A percentile compares a stretch with the other conserved stretches of the same genome.
Conservation (phyloP, 352 stramenopile genomes). For the Pythium apleroticum region DNA sequence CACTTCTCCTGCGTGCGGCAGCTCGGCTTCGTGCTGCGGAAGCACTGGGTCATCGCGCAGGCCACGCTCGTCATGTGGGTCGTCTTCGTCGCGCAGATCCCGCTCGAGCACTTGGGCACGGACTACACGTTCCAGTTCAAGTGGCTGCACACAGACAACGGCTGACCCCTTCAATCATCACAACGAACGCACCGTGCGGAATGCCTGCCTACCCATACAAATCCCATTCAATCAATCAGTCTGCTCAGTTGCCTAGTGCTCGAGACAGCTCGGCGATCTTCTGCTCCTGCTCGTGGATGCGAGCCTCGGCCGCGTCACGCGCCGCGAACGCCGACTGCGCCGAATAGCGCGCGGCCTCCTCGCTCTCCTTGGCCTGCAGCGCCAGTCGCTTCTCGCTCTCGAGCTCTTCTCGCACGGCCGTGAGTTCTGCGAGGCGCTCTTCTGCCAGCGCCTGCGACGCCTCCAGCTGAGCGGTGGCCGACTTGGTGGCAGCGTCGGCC, state of each 20-base stretch:
- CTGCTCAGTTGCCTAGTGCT: conserved; percentile 9
- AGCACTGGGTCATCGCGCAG: conserved; percentile 2
- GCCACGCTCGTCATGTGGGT: conserved; percentile 5
- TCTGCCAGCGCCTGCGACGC: conserved; percentile 26
- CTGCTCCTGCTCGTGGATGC: conserved; percentile 41
- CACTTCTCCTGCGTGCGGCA: neutral
- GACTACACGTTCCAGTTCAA: conserved; percentile 8
- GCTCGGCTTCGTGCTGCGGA: neutral
- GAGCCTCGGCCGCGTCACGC: conserved; percentile 59
- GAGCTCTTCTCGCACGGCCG: conserved; percentile 38
- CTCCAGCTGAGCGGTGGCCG: conserved; percentile 18
- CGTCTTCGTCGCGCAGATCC: conserved; percentile 5
- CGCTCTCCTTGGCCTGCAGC: conserved; percentile 59
- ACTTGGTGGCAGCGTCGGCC: conserved; percentile 8
- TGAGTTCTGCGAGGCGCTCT: conserved; percentile 30
- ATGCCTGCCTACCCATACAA: conserved; percentile 4
- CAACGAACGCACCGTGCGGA: neutral
- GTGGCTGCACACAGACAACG: neutral
- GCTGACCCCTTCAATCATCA: neutral
- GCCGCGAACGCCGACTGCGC: conserved; percentile 69
- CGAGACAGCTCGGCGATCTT: conserved; percentile 33
- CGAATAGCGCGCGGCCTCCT: conserved; percentile 67
- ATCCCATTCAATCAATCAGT: neutral
- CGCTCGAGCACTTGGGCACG: conserved; percentile 1
- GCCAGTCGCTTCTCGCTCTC: conserved; percentile 44